A percentile compares a stretch with the other conserved stretches of the same genome.
These are phyloP conservation scores for Abrus precatorius DNA, from an alignment of 306 rosid genomes.

Conservation along the genomic window DNA sequence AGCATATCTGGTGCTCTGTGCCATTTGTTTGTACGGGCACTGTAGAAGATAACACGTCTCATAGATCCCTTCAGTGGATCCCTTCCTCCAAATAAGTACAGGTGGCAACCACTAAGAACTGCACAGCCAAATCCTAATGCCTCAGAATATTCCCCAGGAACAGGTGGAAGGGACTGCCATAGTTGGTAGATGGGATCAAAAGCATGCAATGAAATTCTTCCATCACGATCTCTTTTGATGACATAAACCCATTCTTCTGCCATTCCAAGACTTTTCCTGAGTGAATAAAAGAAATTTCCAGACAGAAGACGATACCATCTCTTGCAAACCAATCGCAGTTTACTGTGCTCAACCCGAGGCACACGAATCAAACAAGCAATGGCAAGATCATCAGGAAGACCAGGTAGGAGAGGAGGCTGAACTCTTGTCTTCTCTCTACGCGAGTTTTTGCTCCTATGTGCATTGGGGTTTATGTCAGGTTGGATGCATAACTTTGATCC, in stretches of 20 bases:
- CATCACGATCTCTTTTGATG: slow-evolving; percentile 96
- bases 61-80: slow-evolving; percentile 90
- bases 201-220: slow-evolving; percentile 95
- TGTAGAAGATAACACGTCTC: slow-evolving; percentile 98
- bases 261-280: slow-evolving; percentile 96
- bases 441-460: slow-evolving; percentile 77
- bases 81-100: slow-evolving; percentile 96
- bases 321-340: slow-evolving; percentile 94
- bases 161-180: slow-evolving; percentile 99
- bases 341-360: slow-evolving; percentile 90
- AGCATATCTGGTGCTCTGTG: slow-evolving; percentile 98
- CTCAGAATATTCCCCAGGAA: slow-evolving; percentile 93
- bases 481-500: slow-evolving; percentile 96
- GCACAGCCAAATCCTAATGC: slow-evolving; percentile 99
- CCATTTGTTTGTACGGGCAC: slow-evolving; percentile 97
- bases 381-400: slow-evolving; percentile 99
- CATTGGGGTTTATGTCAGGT: slow-evolving; percentile 96
- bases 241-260: slow-evolving; percentile 99
- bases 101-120: slow-evolving; percentile 97
- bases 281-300: slow-evolving; percentile 96
- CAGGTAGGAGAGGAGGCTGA: slow-evolving; percentile 97
- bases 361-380: slow-evolving; percentile 97
- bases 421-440: slow-evolving; percentile 86
- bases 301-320: slow-evolving; percentile 92
- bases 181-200: slow-evolving; percentile 96